Evolutionary conservation across 2,329 filamentous ascomycete species (phyloP).

Genomic region (Plectosphaerella sp.): DNA sequence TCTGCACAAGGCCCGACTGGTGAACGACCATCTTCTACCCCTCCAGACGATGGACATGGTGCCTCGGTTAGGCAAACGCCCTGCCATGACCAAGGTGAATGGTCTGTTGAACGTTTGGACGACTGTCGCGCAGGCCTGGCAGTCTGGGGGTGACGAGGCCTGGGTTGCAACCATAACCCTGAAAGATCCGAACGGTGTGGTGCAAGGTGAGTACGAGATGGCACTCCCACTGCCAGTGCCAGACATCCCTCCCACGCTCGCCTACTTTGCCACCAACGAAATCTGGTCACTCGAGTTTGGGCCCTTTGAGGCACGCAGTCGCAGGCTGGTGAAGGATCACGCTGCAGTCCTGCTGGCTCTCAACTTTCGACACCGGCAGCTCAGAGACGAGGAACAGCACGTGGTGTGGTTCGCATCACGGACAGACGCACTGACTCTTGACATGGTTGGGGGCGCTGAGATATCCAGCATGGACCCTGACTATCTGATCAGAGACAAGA

Average conservation of each 20-base stretch:
- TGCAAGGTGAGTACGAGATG: constrained; percentile 34
- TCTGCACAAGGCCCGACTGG: constrained; percentile 64
- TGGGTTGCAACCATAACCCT: constrained; percentile 12
- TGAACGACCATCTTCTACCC: constrained; percentile 78
- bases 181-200: constrained; percentile 20
- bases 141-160: constrained; percentile 17
- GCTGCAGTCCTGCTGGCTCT: constrained; percentile 39
- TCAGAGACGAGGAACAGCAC: constrained; percentile 30
- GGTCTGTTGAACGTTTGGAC: constrained; percentile 43
- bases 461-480: background rate
- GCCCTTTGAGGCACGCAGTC: constrained; percentile 11
- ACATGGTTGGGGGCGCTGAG: constrained; percentile 18
- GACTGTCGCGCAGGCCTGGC: constrained; percentile 38
- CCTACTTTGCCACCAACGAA: constrained; percentile 33
- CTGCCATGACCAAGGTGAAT: constrained; percentile 27
- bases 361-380: constrained; percentile 44
- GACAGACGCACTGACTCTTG: constrained; percentile 17
- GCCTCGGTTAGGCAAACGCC: constrained; percentile 31
- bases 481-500: constrained; percentile 35
- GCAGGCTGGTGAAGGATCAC: constrained; percentile 29
- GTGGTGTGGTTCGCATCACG: constrained; percentile 35
- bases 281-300: constrained; percentile 32
- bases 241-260: constrained; percentile 25
- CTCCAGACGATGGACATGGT: constrained; percentile 35
- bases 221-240: constrained; percentile 38